Percentiles rank a stretch among this genome's conserved stretches.
phyloP scores from a whole-genome alignment of 768 basidiomycete genomes.

The Termitomyces sp. region DNA sequence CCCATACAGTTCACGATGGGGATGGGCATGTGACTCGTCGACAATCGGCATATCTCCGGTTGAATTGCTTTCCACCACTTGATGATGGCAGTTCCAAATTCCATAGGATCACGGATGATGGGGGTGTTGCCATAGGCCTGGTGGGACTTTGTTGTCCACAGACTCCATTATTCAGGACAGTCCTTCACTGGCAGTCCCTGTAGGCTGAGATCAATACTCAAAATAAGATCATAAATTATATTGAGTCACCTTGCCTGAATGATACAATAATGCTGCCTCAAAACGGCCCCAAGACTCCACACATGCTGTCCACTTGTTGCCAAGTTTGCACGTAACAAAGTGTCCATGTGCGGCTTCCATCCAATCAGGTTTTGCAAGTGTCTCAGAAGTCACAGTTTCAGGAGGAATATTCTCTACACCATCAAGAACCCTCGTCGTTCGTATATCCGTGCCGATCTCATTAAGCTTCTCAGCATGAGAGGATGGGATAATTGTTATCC shows the following conservation, averaged over 20 bases:
- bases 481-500: background rate
- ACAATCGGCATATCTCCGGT: background rate
- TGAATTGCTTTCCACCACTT: slow-evolving; percentile 16
- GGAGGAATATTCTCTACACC: background rate
- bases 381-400: background rate
- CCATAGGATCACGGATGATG: slow-evolving; percentile 8
- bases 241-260: background rate
- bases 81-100: slow-evolving; percentile 11
- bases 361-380: background rate
- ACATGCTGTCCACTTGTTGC: slow-evolving; percentile 8
- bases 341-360: background rate
- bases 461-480: background rate
- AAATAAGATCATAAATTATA: too few relatives aligned
- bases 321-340: slow-evolving; percentile 5
- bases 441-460: background rate
- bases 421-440: background rate
- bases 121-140: slow-evolving; percentile 5
- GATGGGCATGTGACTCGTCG: background rate
- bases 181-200: background rate
- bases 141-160: slow-evolving; percentile 7
- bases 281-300: slow-evolving; percentile 5
- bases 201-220: background rate
- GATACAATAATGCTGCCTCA: background rate
- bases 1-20: background rate
- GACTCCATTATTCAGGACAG: slow-evolving; percentile 12